Evolutionary conservation across 768 basidiomycete genomes (phyloP).

Genomic region (Porpolomopsis calyptriformis): DNA sequence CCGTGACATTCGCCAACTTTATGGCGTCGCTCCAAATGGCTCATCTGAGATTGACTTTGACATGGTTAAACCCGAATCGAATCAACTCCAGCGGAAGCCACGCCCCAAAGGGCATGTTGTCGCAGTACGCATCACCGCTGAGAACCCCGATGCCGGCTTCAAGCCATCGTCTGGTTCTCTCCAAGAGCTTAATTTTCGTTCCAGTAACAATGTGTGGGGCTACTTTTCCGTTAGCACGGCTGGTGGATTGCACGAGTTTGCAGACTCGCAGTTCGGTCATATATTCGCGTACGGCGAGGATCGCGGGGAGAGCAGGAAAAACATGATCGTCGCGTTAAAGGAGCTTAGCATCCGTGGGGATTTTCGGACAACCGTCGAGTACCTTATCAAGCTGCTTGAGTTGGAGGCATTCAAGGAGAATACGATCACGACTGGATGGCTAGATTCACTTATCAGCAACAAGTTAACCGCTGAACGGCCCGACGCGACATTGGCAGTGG

Average conservation of each 20-base stretch:
- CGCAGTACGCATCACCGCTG: slow-evolving; percentile 97
- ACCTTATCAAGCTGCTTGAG: slow-evolving; percentile 95
- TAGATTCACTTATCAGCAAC: slow-evolving; percentile 93
- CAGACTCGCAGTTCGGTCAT: slow-evolving; percentile 98
- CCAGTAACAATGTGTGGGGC: slow-evolving; percentile 98
- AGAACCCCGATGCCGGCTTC: slow-evolving; percentile 99
- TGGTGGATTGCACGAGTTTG: slow-evolving; percentile 97
- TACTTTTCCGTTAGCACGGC: slow-evolving; percentile 96
- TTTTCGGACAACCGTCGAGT: slow-evolving; percentile 97
- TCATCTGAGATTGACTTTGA: slow-evolving; percentile 95
- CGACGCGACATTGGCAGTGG: slow-evolving; percentile 83
- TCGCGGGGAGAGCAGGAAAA: slow-evolving; percentile 89
- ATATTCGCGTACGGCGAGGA: slow-evolving; percentile 99
- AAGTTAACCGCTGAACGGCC: slow-evolving; percentile 97
- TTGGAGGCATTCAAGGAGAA: slow-evolving; percentile 95
- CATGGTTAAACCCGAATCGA: slow-evolving; percentile 80
- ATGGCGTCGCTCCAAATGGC: slow-evolving; percentile 86
- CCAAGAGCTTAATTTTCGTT: slow-evolving; percentile 98
- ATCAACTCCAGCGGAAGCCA: slow-evolving; percentile 86
- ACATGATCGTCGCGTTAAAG: slow-evolving; percentile 98
- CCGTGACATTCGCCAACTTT: slow-evolving; percentile 88
- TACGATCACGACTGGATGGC: slow-evolving; percentile 97
- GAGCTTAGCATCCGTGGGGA: slow-evolving; percentile 98
- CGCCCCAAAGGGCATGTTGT: slow-evolving; percentile 97
- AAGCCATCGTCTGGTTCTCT: slow-evolving; percentile 96